phyloP scores from a whole-genome alignment of 2,329 filamentous ascomycete genomes.

The Trematosphaeria pertusa region DNA sequence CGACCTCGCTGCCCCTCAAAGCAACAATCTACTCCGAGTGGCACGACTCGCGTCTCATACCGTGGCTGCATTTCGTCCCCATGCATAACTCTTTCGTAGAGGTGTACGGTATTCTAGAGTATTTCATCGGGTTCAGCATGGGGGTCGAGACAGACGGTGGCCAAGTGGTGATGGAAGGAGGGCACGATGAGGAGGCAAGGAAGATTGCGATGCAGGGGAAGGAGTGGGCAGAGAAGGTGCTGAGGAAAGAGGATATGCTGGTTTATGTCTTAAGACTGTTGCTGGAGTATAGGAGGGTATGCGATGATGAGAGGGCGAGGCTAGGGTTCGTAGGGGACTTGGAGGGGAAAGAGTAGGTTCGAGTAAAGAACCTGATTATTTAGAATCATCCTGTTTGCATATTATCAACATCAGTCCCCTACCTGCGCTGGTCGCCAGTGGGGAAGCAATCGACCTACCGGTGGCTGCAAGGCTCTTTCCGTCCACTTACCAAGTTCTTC shows the following conservation, averaged over 20 bases:
- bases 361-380: too few relatives aligned
- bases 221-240: constrained; percentile 71
- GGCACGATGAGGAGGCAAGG: constrained; percentile 63
- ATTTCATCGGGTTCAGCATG: constrained; percentile 65
- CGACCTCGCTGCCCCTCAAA: constrained; percentile 76
- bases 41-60: constrained; percentile 73
- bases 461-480: too few relatives aligned
- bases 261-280: constrained; percentile 70
- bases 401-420: too few relatives aligned
- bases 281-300: constrained; percentile 53
- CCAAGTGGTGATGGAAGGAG: constrained; percentile 21
- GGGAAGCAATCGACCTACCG: too few relatives aligned
- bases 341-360: too few relatives aligned
- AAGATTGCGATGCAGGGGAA: constrained; percentile 71
- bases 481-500: too few relatives aligned
- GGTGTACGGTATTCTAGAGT: constrained; percentile 75
- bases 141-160: constrained; percentile 3
- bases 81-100: constrained; percentile 78
- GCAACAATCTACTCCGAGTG: constrained; percentile 80
- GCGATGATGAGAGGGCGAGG: constrained; percentile 50
- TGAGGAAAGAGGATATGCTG: constrained; percentile 76
- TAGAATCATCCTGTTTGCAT: too few relatives aligned
- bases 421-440: too few relatives aligned
- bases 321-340: constrained; percentile 48
- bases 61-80: constrained; percentile 85